Conservation (phyloP, 2,329 filamentous ascomycete genomes). For the Diplodia scrobiculata region DNA sequence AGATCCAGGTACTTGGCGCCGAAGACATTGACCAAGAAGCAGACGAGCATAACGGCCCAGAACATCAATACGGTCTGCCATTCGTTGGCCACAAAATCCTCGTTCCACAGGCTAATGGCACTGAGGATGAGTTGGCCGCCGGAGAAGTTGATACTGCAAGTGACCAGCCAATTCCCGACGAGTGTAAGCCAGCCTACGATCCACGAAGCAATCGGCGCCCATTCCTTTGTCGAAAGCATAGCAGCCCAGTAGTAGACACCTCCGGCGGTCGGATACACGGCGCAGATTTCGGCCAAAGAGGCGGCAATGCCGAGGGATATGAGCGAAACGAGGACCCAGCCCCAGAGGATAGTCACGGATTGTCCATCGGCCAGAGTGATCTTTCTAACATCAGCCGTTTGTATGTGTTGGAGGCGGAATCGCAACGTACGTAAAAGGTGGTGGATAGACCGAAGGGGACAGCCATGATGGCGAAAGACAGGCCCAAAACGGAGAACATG, state of each 20-base stretch:
- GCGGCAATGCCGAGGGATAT: slow-evolving; percentile 66
- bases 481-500: slow-evolving; percentile 69
- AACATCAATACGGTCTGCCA: slow-evolving; percentile 73
- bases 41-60: slow-evolving; percentile 69
- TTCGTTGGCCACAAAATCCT: slow-evolving; percentile 65
- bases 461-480: slow-evolving; percentile 75
- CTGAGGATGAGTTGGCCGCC: slow-evolving; percentile 70
- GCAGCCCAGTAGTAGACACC: slow-evolving; percentile 71
- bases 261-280: slow-evolving; percentile 68
- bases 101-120: slow-evolving; percentile 70
- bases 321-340: slow-evolving; percentile 67
- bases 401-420: neutral
- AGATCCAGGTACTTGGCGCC: slow-evolving; percentile 63
- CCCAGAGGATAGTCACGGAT: slow-evolving; percentile 69
- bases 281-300: slow-evolving; percentile 69
- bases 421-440: slow-evolving; percentile 57
- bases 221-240: slow-evolving; percentile 66
- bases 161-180: slow-evolving; percentile 73
- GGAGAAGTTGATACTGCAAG: slow-evolving; percentile 66
- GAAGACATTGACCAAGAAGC: slow-evolving; percentile 67
- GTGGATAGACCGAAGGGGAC: slow-evolving; percentile 69
- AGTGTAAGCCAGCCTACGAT: slow-evolving; percentile 72
- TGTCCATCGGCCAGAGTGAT: slow-evolving; percentile 70
- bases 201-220: slow-evolving; percentile 68
- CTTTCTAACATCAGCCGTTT: slow-evolving; percentile 1